These are phyloP conservation scores for Nigrograna mackinnonii DNA, from an alignment of 2,329 filamentous ascomycete genomes.

Conservation along the genomic window DNA sequence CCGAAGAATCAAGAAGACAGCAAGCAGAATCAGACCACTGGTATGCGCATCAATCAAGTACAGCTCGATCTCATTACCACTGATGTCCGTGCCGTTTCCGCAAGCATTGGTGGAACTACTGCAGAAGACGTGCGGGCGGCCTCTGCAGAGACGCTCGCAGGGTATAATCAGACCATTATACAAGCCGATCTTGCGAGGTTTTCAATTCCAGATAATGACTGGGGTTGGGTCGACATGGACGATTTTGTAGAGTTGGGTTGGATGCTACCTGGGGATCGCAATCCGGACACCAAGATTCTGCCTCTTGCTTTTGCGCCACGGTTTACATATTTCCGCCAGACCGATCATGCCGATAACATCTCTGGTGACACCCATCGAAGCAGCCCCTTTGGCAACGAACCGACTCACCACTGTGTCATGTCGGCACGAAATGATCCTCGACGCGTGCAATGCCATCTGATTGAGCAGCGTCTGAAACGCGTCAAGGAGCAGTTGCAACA, in stretches of 20 bases:
- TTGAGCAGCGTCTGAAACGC: conserved; percentile 77
- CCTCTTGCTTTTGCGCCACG: conserved; percentile 91
- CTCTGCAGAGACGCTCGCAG: conserved; percentile 64
- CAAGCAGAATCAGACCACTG: conserved; percentile 79
- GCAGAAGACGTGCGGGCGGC: conserved; percentile 72
- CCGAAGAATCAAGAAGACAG: conserved; percentile 58
- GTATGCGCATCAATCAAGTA: conserved; percentile 94
- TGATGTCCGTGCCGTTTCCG: conserved; percentile 91
- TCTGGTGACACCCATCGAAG: conserved; percentile 79
- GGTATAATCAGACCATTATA: conserved; percentile 55
- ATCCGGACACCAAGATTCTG: conserved; percentile 91
- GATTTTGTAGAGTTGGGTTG: conserved; percentile 98
- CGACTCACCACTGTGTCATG: conserved; percentile 95
- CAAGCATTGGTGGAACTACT: conserved; percentile 80
- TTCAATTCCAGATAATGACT: conserved; percentile 92
- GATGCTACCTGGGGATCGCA: conserved; percentile 87
- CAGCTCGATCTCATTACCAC: conserved; percentile 90
- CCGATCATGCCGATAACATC: conserved; percentile 82
- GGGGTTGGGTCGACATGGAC: conserved; percentile 98
- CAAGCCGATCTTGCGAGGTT: conserved; percentile 77
- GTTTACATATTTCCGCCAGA: conserved; percentile 96
- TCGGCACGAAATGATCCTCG: conserved; percentile 74
- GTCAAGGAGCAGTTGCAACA: conserved; percentile 77
- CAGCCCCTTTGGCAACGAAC: conserved; percentile 90
- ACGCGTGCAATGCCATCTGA: conserved; percentile 82